Evolutionary conservation across 805 yeast genomes (phyloP).

Genomic region (Kockiozyma suomiensis): DNA sequence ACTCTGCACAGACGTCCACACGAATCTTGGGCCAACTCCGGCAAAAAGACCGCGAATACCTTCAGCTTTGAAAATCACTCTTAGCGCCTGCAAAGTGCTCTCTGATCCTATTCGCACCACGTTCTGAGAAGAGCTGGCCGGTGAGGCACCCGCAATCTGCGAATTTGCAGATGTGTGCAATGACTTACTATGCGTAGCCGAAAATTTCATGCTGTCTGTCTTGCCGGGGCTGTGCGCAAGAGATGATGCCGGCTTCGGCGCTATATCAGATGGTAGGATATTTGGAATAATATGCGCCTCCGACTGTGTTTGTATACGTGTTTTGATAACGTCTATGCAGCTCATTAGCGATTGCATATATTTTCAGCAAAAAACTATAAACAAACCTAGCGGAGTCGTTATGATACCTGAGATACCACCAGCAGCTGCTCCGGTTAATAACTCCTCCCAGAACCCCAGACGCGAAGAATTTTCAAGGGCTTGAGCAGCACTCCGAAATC

Average conservation of each 20-base stretch:
- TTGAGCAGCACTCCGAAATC: constrained; percentile 44
- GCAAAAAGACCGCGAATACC: constrained; percentile 81
- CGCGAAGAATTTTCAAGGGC: constrained; percentile 38
- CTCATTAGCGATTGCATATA: not conserved
- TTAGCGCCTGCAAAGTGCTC: constrained; percentile 49
- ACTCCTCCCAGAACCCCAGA: constrained; percentile 55
- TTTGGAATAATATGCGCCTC: constrained; percentile 11
- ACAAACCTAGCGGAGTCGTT: constrained; percentile 80
- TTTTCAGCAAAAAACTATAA: not conserved
- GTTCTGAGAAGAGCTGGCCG: constrained; percentile 36
- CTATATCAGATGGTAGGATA: not conserved
- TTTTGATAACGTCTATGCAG: constrained; percentile 70
- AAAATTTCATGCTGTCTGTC: not conserved
- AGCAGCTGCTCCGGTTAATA: constrained; percentile 90
- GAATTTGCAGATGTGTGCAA: constrained; percentile 4
- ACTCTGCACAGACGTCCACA: constrained; percentile 96
- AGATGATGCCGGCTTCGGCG: not conserved
- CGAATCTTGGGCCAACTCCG: constrained; percentile 95
- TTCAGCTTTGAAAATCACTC: constrained; percentile 65
- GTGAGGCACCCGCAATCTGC: constrained; percentile 6
- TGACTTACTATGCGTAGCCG: not conserved
- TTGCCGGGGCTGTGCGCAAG: not conserved
- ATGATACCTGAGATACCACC: constrained; percentile 89
- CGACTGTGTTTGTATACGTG: constrained; percentile 88
- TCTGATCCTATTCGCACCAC: constrained; percentile 24